Base-by-base conservation (phyloP, 2,329 filamentous ascomycete genomes). In the Aspergillus amoenus region DNA sequence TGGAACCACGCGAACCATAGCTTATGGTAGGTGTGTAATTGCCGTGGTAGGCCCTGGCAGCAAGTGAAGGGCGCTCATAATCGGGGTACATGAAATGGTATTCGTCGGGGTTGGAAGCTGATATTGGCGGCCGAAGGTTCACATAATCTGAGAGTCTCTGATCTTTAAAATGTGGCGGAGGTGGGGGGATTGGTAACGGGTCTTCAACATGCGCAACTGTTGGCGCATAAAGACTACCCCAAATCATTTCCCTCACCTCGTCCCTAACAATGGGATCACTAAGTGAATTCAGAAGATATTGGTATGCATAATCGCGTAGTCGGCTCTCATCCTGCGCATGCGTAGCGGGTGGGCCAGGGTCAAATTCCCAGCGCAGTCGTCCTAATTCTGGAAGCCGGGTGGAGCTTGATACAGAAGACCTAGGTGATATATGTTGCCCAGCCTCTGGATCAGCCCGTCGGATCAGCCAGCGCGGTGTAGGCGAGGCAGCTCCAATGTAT, bases 231-330 rank as follows among this genome's bases (percentile, higher is more conserved):
- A 30, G 32, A 3, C 55, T 34, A 59, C 37, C 42, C 55, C 54
- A 27, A 45, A 59, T 45, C 52, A 48, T 34, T 2, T 30, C 21
- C 24, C 56, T 60, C n/a, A 67, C 21, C 13, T 62, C 39, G 12
- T 56, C 52, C 45, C 64, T 59, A n/a, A 58, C 52, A 4, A 44
- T n/a, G 3, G 54, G 53, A 42, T 65, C 48, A 17, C 18, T 11
- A 21, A 68, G 40, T 6, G 63, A 50, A 17, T 61, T 55, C 21
- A 51, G 44, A 11, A 69, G 66, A 21, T 53, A 59, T 11, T n/a
- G 47, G 32, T 64, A 64, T n/a, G 66, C 66, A 42, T 60, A 60
- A 21, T 61, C 59, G 51, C 62, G 61, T n/a, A 69, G 46, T 47
- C 52, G 15, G 5, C 47, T 53, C 15, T 52, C 9, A n/a, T 40